Percentiles rank a stretch among this genome's conserved stretches.
These are phyloP conservation scores for Lachnellula subtilissima DNA, from an alignment of 2,329 filamentous ascomycete genomes.

Conservation along the genomic window DNA sequence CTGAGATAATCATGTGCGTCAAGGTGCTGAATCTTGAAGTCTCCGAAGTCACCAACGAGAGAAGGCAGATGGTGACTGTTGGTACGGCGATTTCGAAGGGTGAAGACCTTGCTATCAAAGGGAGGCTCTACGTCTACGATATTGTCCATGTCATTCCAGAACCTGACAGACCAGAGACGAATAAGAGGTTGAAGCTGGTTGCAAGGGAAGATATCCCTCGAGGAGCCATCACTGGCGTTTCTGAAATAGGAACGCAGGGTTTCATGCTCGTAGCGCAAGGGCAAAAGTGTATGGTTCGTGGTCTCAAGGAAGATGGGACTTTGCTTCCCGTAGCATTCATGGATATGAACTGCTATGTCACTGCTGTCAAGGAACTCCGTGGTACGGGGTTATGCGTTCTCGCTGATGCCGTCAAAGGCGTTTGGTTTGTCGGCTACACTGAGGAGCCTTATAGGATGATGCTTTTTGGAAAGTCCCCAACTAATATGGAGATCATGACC, in stretches of 20 bases:
- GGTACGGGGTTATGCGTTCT: constrained; percentile 82
- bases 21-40: constrained; percentile 81
- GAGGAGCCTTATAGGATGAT: constrained; percentile 97
- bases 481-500: constrained; percentile 70
- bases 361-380: constrained; percentile 74
- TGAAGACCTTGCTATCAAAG: constrained; percentile 82
- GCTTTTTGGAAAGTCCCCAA: constrained; percentile 81
- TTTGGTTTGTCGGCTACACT: constrained; percentile 95
- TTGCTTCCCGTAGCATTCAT: constrained; percentile 93
- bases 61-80: constrained; percentile 74
- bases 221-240: constrained; percentile 83
- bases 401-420: constrained; percentile 84
- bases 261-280: constrained; percentile 88
- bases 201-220: constrained; percentile 88
- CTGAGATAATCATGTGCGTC: constrained; percentile 75
- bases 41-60: constrained; percentile 85
- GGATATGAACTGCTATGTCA: constrained; percentile 94
- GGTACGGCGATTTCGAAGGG: constrained; percentile 83
- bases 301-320: constrained; percentile 90
- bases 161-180: constrained; percentile 77
- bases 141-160: constrained; percentile 89
- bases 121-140: constrained; percentile 85
- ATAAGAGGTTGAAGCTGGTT: constrained; percentile 77
- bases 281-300: constrained; percentile 95
- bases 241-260: constrained; percentile 78